These are phyloP conservation scores for Linaria vulgaris DNA, from an alignment of 257 asterid genomes.

Conservation along the genomic window DNA sequence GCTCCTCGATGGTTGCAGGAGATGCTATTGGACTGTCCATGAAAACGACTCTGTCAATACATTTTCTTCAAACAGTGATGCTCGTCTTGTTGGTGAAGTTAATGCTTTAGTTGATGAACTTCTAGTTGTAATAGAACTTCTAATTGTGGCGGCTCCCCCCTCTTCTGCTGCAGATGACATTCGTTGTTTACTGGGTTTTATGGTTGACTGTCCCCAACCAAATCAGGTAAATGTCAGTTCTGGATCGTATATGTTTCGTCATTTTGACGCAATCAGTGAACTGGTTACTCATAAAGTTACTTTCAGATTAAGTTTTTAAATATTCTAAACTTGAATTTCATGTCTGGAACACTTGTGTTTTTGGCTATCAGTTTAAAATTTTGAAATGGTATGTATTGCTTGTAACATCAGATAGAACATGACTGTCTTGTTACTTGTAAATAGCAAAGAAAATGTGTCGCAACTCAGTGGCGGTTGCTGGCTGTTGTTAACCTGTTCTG, in stretches of 20 bases:
- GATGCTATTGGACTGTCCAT: slow-evolving; percentile 87
- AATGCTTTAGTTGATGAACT: slow-evolving; percentile 98
- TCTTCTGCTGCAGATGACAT: slow-evolving; percentile 75
- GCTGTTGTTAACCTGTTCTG: slow-evolving; percentile 14
- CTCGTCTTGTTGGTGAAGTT: slow-evolving; percentile 88
- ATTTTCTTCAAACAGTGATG: slow-evolving; percentile 52
- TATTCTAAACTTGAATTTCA: too few relatives aligned
- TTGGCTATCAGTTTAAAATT: not conserved
- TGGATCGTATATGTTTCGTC: not conserved
- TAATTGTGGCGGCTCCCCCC: slow-evolving; percentile 88
- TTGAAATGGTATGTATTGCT: slow-evolving; percentile 8
- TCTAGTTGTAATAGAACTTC: slow-evolving; percentile 86
- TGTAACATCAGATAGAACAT: slow-evolving; percentile 6
- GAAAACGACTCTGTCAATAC: slow-evolving; percentile 83
- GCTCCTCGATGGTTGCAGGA: slow-evolving; percentile 98
- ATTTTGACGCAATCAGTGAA: too few relatives aligned
- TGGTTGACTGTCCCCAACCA: slow-evolving; percentile 95
- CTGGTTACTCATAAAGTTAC: too few relatives aligned
- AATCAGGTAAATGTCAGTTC: slow-evolving; percentile 68
- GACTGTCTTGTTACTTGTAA: not conserved
- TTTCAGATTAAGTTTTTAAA: too few relatives aligned
- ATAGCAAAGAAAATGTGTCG: slow-evolving; percentile 10
- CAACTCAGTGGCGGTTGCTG: not conserved
- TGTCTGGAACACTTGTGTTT: too few relatives aligned
- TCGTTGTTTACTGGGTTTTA: slow-evolving; percentile 91